Percentiles rank a stretch among this genome's conserved stretches.
Conservation (phyloP, 176 grass and related monocot species). For the Elymus sibiricus region DNA sequence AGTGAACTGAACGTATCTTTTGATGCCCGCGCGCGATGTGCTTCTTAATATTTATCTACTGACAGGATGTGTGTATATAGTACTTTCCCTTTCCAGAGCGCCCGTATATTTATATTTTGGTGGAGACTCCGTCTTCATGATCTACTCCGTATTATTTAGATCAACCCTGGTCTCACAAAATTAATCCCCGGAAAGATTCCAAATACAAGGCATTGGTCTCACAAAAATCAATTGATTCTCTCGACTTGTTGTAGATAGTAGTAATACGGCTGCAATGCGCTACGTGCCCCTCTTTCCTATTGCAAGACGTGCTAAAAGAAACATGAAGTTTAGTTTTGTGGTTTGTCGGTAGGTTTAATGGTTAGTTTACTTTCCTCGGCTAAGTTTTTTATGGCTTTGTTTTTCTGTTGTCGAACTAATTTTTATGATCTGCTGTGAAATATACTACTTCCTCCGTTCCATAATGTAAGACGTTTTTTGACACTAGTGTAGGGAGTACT, state of each 20-base stretch:
- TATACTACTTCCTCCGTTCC: too few species aligned
- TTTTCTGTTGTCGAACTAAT: too few species aligned
- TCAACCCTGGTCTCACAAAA: neutral
- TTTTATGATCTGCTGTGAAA: too few species aligned
- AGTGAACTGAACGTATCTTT: conserved; percentile 2
- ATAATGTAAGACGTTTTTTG: too few species aligned
- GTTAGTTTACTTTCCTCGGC: too few species aligned
- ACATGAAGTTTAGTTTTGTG: too few species aligned
- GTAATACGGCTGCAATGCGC: neutral
- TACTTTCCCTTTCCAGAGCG: neutral
- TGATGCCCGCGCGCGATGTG: conserved; percentile 1
- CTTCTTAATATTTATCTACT: neutral
- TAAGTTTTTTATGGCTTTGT: too few species aligned
- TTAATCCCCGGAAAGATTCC: neutral
- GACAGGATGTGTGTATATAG: neutral
- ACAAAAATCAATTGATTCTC: neutral
- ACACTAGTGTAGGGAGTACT: too few species aligned
- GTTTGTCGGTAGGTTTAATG: too few species aligned
- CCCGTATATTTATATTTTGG: neutral
- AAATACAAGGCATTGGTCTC: neutral
- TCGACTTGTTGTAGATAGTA: neutral
- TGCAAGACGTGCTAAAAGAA: too few species aligned
- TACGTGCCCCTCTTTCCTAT: too few species aligned
- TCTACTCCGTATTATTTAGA: neutral
- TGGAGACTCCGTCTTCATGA: neutral